Percentiles rank a stretch among this genome's conserved stretches.
Conservation (phyloP, 139 green algal genomes). For the Edaphochlamys debaryana region DNA sequence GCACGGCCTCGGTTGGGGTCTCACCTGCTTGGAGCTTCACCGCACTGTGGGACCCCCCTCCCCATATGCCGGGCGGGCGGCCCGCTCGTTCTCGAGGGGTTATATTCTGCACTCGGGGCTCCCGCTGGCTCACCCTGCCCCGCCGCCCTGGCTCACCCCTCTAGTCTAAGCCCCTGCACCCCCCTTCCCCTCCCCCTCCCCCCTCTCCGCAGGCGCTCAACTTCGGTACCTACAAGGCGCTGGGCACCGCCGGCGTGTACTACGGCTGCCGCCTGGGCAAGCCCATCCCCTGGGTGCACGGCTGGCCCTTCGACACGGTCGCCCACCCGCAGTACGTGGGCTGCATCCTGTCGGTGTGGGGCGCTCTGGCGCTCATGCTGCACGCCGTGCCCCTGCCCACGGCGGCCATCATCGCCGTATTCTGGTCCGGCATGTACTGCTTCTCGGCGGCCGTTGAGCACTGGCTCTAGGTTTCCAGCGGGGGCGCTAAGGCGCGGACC, state of each 20-base stretch:
- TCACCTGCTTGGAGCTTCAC: no score
- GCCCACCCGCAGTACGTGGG: constrained; percentile 87
- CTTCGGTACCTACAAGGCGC: constrained; percentile 74
- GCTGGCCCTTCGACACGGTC: constrained; percentile 85
- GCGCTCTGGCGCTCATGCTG: constrained; percentile 50
- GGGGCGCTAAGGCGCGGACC: no score
- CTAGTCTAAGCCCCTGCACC: no score
- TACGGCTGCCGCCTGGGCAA: constrained; percentile 84
- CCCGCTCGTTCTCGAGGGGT: no score
- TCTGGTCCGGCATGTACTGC: constrained; percentile 75
- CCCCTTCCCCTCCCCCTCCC: background rate
- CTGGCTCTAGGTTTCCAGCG: constrained; percentile 48
- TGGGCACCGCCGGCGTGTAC: constrained; percentile 85
- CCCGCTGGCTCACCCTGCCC: no score
- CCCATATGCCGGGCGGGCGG: no score
- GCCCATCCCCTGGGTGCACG: constrained; percentile 77
- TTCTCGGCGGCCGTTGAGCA: constrained; percentile 69
- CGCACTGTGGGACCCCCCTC: no score
- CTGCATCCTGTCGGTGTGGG: constrained; percentile 72
- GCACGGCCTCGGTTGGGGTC: no score
- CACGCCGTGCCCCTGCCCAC: constrained; percentile 22
- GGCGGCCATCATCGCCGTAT: constrained; percentile 43
- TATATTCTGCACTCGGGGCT: no score
- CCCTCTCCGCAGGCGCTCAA: constrained; percentile 76
- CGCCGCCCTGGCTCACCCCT: no score